phyloP scores from a whole-genome alignment of 805 yeast species.

The Teunomyces gatunensis region DNA sequence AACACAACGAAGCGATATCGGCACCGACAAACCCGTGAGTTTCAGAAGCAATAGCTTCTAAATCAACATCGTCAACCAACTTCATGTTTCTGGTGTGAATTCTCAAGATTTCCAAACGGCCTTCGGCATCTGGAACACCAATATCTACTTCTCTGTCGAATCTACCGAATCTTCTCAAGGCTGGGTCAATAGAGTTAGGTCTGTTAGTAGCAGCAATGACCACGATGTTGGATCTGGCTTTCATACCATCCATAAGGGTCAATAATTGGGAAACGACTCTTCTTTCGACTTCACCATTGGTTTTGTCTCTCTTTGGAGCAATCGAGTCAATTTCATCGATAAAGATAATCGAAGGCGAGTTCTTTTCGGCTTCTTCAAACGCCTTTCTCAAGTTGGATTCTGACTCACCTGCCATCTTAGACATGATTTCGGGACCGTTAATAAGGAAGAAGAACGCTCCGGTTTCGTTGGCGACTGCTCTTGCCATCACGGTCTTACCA shows the following conservation, averaged over 20 bases:
- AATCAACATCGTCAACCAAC: conserved; percentile 89
- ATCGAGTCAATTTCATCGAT: conserved; percentile 98
- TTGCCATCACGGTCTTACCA: conserved; percentile 98
- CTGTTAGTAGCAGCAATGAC: conserved; percentile 97
- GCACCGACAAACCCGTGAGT: conserved; percentile 99
- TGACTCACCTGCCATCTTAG: conserved; percentile 99
- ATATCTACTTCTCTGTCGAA: conserved; percentile 85
- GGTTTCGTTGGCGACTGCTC: conserved; percentile 99
- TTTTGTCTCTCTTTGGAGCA: conserved; percentile 99
- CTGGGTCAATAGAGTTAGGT: conserved; percentile 84
- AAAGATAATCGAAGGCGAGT: conserved; percentile 95
- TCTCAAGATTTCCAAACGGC: conserved; percentile 93
- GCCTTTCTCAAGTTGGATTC: conserved; percentile 97
- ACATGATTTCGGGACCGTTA: conserved; percentile 99
- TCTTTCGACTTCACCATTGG: conserved; percentile 99
- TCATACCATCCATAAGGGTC: conserved; percentile 99
- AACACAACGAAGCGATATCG: conserved; percentile 95
- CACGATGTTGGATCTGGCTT: conserved; percentile 96
- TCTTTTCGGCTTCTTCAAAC: conserved; percentile 98
- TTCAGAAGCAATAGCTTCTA: conserved; percentile 93
- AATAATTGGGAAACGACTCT: conserved; percentile 97
- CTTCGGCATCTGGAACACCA: conserved; percentile 96
- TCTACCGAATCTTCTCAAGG: conserved; percentile 81
- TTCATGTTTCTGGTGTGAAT: conserved; percentile 99
- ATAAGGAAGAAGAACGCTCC: conserved; percentile 98